Conservation (phyloP, 257 asterid genomes). For the Przewalskia tangutica region DNA sequence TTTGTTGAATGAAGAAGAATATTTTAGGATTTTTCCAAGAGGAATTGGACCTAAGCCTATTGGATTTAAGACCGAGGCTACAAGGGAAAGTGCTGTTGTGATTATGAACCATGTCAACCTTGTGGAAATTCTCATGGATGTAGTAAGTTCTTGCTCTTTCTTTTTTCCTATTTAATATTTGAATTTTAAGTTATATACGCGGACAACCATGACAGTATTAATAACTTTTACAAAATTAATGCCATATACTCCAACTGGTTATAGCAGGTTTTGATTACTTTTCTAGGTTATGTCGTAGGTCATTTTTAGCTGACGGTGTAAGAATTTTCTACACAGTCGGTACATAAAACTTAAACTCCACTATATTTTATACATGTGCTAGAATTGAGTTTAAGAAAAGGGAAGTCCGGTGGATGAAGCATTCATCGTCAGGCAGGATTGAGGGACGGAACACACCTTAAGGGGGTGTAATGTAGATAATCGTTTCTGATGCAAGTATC, state of each 20-base stretch:
- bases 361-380: neutral
- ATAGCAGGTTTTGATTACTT: neutral
- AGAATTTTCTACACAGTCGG: neutral
- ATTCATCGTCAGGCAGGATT: no score
- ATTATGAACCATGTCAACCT: slow-evolving; percentile 13
- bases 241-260: neutral
- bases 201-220: neutral
- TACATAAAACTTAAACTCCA: neutral
- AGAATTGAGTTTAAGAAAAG: neutral
- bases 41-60: slow-evolving; percentile 5
- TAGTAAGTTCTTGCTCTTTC: slow-evolving; percentile 18
- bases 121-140: slow-evolving; percentile 37
- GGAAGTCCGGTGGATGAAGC: no score
- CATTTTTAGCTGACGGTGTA: neutral
- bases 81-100: slow-evolving; percentile 19
- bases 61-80: slow-evolving; percentile 32
- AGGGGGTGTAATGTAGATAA: no score
- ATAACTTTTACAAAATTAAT: neutral
- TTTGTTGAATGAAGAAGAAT: slow-evolving; percentile 28
- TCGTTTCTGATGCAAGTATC: no score
- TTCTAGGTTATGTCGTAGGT: neutral
- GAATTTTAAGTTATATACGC: neutral
- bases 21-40: slow-evolving; percentile 18
- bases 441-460: no score
- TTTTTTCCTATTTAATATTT: neutral